Conservation (phyloP, 331 rosid genomes). For the Ulmus americana region DNA sequence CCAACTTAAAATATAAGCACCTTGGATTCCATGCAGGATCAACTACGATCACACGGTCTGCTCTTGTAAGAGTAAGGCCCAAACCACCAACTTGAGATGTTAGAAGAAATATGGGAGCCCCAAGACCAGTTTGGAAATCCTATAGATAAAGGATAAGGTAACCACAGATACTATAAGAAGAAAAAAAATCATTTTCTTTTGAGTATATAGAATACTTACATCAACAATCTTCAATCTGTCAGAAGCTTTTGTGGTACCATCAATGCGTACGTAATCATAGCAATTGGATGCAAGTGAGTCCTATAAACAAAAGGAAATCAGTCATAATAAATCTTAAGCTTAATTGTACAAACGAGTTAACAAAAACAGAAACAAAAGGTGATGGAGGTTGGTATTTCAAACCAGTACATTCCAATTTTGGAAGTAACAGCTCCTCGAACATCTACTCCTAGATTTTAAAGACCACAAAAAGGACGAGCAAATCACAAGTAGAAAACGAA, state of each 20-base stretch:
- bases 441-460: too few relatives aligned
- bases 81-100: constrained; percentile 98
- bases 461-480: not conserved
- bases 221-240: constrained; percentile 69
- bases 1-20: constrained; percentile 28
- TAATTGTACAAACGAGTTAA: too few relatives aligned
- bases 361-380: too few relatives aligned
- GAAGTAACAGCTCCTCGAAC: too few relatives aligned
- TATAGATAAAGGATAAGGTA: constrained; percentile 23
- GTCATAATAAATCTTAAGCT: not conserved
- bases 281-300: constrained; percentile 52
- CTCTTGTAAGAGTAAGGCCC: constrained; percentile 91
- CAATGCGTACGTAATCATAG: constrained; percentile 65
- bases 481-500: not conserved
- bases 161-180: constrained; percentile 6
- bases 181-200: not conserved
- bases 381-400: too few relatives aligned
- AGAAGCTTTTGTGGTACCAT: constrained; percentile 79
- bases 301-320: constrained; percentile 32
- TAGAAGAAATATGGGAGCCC: constrained; percentile 80
- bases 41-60: constrained; percentile 95
- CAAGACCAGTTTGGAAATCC: constrained; percentile 85
- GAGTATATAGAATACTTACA: constrained; percentile 43
- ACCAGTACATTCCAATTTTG: too few relatives aligned
- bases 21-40: constrained; percentile 99